Conservation (phyloP, 139 green algal genomes). For the Haematococcus lacustris region DNA sequence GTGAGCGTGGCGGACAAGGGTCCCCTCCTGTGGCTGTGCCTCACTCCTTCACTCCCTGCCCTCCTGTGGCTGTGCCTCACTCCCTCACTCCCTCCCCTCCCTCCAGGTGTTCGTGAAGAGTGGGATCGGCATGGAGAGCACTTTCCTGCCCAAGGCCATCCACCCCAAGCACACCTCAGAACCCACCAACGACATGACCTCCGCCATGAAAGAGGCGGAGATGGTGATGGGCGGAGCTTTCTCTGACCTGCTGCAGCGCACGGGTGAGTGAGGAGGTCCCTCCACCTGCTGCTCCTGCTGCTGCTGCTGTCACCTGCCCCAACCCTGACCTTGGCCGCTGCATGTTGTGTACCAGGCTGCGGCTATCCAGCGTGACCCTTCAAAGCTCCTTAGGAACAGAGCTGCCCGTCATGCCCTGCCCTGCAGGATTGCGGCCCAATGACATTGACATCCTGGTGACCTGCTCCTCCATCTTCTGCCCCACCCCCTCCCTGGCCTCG, state of each 20-base stretch:
- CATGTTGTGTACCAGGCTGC: too few species aligned
- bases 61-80: too few species aligned
- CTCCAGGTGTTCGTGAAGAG: slow-evolving; percentile 26
- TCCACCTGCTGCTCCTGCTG: too few species aligned
- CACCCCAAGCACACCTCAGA: slow-evolving; percentile 39
- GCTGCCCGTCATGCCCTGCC: neutral
- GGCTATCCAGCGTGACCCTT: too few species aligned
- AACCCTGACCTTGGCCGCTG: too few species aligned
- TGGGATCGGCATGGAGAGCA: slow-evolving; percentile 30
- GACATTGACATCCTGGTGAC: slow-evolving; percentile 56
- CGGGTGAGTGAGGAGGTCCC: slow-evolving; percentile 24
- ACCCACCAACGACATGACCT: slow-evolving; percentile 43
- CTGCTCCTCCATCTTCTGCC: slow-evolving; percentile 65
- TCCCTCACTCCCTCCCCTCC: too few species aligned
- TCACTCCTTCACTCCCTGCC: too few species aligned
- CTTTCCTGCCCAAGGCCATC: slow-evolving; percentile 44
- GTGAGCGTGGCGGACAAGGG: too few species aligned
- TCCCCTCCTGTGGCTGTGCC: too few species aligned
- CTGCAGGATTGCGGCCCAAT: slow-evolving; percentile 17
- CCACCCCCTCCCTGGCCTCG: slow-evolving; percentile 68
- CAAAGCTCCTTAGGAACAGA: too few species aligned
- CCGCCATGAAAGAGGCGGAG: slow-evolving; percentile 59
- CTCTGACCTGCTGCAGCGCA: slow-evolving; percentile 35
- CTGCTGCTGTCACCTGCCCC: too few species aligned
- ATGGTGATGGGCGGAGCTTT: slow-evolving; percentile 48